Percentiles rank a stretch among this genome's conserved stretches.
Conservation (phyloP, 176 grass and related monocot species). For the Thinopyrum elongatum region DNA sequence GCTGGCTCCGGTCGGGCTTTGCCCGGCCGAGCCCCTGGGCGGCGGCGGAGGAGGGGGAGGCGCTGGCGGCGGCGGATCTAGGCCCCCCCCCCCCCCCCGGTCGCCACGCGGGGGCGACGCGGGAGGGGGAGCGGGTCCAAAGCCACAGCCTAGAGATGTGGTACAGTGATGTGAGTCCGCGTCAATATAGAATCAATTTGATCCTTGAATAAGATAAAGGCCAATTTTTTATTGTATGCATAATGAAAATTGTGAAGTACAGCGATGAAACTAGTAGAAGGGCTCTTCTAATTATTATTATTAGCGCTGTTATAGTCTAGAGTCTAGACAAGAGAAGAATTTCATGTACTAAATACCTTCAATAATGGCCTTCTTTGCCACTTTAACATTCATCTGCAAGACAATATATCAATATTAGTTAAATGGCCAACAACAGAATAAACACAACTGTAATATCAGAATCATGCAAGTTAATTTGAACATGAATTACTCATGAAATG, state of each 20-base stretch:
- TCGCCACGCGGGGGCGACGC: no score
- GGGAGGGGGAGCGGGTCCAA: no score
- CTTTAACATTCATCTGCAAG: slow-evolving; percentile 89
- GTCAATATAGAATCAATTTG: no score
- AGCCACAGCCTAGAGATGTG: no score
- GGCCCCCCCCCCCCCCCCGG: no score
- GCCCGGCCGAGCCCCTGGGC: no score
- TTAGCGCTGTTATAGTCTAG: neutral
- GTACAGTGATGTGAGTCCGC: no score
- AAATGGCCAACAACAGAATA: neutral
- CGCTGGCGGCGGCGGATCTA: no score
- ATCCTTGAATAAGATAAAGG: neutral
- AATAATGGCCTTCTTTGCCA: slow-evolving; percentile 76
- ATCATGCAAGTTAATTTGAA: neutral
- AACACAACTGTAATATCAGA: neutral
- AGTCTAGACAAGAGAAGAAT: slow-evolving; percentile 1
- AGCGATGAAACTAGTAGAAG: neutral
- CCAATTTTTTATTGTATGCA: neutral
- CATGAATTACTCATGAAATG: neutral
- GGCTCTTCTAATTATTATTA: neutral
- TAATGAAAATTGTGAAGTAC: neutral
- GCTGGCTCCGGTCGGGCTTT: no score
- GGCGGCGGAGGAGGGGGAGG: no score
- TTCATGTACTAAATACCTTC: slow-evolving; percentile 59
- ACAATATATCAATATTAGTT: slow-evolving; percentile 17